Evolutionary conservation across 768 basidiomycete species (phyloP).

Genomic region (Tricholoma matsutake): DNA sequence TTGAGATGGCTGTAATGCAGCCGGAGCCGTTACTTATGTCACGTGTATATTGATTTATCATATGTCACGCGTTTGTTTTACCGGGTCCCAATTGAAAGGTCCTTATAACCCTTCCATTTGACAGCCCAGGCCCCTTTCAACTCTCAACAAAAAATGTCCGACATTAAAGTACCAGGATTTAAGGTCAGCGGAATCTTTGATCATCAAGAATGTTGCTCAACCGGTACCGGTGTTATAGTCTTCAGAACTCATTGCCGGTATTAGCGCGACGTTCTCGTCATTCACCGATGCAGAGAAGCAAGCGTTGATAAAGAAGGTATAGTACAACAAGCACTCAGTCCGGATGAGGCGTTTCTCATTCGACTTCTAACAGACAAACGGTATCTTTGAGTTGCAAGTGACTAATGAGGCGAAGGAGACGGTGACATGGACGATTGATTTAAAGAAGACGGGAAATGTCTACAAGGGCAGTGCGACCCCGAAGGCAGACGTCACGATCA

Average conservation of each 20-base stretch:
- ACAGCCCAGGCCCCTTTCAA: slow-evolving; percentile 2
- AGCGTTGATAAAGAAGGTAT: slow-evolving; percentile 72
- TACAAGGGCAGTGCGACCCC: slow-evolving; percentile 70
- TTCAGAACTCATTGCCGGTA: slow-evolving; percentile 58
- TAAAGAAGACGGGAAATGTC: slow-evolving; percentile 80
- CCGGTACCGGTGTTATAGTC: slow-evolving; percentile 40
- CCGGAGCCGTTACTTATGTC: too few species aligned
- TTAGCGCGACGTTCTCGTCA: slow-evolving; percentile 49
- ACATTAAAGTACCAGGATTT: slow-evolving; percentile 72
- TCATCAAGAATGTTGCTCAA: neutral
- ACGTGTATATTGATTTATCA: too few species aligned
- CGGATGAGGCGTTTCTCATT: neutral
- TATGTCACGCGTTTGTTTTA: neutral
- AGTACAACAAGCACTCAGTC: neutral
- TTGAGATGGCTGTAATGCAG: too few species aligned
- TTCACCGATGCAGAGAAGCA: slow-evolving; percentile 62
- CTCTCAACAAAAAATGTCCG: slow-evolving; percentile 48
- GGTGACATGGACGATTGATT: slow-evolving; percentile 86
- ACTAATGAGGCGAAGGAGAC: slow-evolving; percentile 70
- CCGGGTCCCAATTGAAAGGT: neutral
- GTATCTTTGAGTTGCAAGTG: slow-evolving; percentile 83
- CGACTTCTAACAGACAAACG: slow-evolving; percentile 58
- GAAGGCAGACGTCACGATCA: slow-evolving; percentile 82
- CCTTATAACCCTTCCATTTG: neutral
- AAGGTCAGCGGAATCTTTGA: slow-evolving; percentile 40